Conservation (phyloP, 2,329 filamentous ascomycete species). For the Fusarium musae region DNA sequence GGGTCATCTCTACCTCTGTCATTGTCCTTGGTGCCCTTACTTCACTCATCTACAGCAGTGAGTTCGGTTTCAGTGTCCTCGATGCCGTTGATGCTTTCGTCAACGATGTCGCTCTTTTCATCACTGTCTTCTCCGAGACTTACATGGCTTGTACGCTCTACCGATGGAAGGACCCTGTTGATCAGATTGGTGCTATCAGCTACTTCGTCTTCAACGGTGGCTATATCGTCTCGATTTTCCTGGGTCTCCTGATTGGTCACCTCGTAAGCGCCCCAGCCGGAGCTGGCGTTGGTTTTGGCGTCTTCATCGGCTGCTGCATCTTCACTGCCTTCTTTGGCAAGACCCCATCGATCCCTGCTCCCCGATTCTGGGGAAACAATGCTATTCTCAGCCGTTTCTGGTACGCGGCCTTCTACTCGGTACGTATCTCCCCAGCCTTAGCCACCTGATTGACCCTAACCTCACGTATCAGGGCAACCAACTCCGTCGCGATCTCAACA, state of each 20-base stretch:
- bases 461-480: constrained; percentile 59
- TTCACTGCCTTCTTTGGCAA: constrained; percentile 52
- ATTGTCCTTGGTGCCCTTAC: constrained; percentile 59
- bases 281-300: constrained; percentile 60
- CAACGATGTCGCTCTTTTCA: constrained; percentile 62
- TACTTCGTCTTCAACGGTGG: constrained; percentile 58
- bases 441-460: not conserved
- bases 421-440: constrained; percentile 44
- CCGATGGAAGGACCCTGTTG: constrained; percentile 57
- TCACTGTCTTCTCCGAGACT: constrained; percentile 62
- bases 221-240: constrained; percentile 60
- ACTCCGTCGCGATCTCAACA: constrained; percentile 62
- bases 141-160: constrained; percentile 62
- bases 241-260: constrained; percentile 61
- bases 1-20: constrained; percentile 56
- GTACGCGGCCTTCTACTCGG: constrained; percentile 64
- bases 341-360: constrained; percentile 51
- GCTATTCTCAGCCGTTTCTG: constrained; percentile 56
- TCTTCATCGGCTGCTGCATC: constrained; percentile 55
- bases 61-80: constrained; percentile 64
- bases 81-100: constrained; percentile 64
- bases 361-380: constrained; percentile 56
- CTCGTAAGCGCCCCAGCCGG: constrained; percentile 53
- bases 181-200: constrained; percentile 53
- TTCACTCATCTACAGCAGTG: constrained; percentile 63